A percentile compares a stretch with the other conserved stretches of the same genome.
Evolutionary conservation across 2,329 filamentous ascomycete genomes (phyloP).

Genomic region (Decorospora gaudefroyi): DNA sequence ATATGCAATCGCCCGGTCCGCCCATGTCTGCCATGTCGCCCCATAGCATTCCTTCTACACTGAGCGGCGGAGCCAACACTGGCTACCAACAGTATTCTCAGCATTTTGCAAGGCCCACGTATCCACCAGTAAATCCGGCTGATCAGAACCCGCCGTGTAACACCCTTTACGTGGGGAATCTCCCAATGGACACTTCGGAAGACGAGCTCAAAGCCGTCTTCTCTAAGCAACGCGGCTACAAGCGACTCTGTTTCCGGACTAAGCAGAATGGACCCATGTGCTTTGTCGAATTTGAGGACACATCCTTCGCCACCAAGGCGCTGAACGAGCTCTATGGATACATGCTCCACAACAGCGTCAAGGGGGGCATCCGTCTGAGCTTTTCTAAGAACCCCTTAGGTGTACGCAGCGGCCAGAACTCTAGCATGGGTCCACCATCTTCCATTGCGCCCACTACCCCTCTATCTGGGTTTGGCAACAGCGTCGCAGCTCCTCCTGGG

Average conservation of each 20-base stretch:
- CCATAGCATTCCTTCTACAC: constrained; percentile 62
- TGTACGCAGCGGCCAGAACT: constrained; percentile 76
- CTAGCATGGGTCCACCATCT: constrained; percentile 57
- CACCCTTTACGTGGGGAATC: constrained; percentile 95
- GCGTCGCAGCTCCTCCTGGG: constrained; percentile 58
- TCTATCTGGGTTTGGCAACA: constrained; percentile 62
- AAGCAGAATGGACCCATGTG: constrained; percentile 98
- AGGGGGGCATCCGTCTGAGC: constrained; percentile 91
- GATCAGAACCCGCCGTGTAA: constrained; percentile 98
- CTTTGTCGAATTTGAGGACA: constrained; percentile 96
- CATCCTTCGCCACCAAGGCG: constrained; percentile 88
- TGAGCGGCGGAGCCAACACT: constrained; percentile 56
- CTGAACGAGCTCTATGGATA: constrained; percentile 88
- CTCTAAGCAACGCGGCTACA: constrained; percentile 91
- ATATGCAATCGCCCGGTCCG: constrained; percentile 56
- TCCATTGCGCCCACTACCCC: constrained; percentile 57
- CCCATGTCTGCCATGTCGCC: constrained; percentile 49
- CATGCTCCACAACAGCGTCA: constrained; percentile 85
- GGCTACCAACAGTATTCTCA: constrained; percentile 61
- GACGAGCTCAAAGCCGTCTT: constrained; percentile 95
- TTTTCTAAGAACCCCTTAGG: constrained; percentile 98
- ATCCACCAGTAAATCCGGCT: constrained; percentile 87
- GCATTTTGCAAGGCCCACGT: constrained; percentile 66
- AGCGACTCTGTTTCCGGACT: constrained; percentile 89
- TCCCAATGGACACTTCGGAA: constrained; percentile 89